phyloP scores from a whole-genome alignment of 2,329 filamentous ascomycete species.

The Neoarthrinium moseri region DNA sequence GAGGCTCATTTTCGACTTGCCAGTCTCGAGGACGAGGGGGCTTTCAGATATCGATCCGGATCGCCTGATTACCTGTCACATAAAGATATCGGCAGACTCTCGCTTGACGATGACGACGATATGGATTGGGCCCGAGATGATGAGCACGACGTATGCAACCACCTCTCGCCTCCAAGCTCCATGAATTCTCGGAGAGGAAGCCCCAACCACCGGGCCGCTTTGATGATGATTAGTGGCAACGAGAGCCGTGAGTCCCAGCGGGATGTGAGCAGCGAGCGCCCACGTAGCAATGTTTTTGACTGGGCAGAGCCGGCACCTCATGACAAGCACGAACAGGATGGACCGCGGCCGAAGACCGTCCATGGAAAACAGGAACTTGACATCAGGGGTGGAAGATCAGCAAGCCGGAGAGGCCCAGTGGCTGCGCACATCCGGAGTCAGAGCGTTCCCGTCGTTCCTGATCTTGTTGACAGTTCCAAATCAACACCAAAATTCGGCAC shows the following conservation, averaged over 20 bases:
- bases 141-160: slow-evolving; percentile 51
- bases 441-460: slow-evolving; percentile 73
- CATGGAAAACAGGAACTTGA: slow-evolving; percentile 75
- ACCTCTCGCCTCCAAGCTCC: slow-evolving; percentile 58
- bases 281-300: slow-evolving; percentile 72
- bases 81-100: slow-evolving; percentile 48
- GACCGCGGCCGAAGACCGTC: slow-evolving; percentile 68
- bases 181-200: slow-evolving; percentile 53
- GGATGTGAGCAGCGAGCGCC: slow-evolving; percentile 42
- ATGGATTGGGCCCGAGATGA: slow-evolving; percentile 63
- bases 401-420: slow-evolving; percentile 66
- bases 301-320: slow-evolving; percentile 68
- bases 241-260: slow-evolving; percentile 34
- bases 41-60: slow-evolving; percentile 19
- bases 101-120: slow-evolving; percentile 62
- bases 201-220: slow-evolving; percentile 52
- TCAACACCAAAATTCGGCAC: slow-evolving; percentile 73
- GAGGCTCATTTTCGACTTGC: slow-evolving; percentile 22
- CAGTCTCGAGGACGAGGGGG: slow-evolving; percentile 19
- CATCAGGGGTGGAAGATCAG: slow-evolving; percentile 65
- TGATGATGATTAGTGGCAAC: slow-evolving; percentile 52
- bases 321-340: slow-evolving; percentile 60
- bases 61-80: slow-evolving; percentile 32
- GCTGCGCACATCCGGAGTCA: slow-evolving; percentile 75
- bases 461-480: slow-evolving; percentile 55